Evolutionary conservation across 805 yeast genomes (phyloP).

Genomic region (Kuraishia piskuri): DNA sequence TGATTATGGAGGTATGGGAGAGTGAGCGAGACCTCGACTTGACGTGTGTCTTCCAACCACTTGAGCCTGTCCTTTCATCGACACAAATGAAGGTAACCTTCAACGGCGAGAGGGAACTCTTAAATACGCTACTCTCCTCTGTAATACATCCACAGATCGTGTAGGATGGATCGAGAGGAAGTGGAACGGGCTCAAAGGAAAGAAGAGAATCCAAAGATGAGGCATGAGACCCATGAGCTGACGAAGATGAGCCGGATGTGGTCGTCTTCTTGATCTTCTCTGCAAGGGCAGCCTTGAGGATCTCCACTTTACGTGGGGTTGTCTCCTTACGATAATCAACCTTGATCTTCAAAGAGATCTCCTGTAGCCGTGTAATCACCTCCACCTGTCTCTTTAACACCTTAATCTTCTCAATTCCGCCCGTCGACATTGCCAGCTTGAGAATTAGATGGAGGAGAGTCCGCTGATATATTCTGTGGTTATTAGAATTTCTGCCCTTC

Average conservation of each 20-base stretch:
- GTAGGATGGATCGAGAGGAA: conserved; percentile 81
- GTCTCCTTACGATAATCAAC: conserved; percentile 54
- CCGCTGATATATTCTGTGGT: conserved; percentile 12
- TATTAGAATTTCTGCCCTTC: background rate
- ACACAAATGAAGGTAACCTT: conserved; percentile 68
- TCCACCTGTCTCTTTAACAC: conserved; percentile 44
- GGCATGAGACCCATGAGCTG: background rate
- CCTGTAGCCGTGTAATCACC: conserved; percentile 57
- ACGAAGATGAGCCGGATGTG: background rate
- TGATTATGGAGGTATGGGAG: background rate
- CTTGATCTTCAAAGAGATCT: conserved; percentile 57
- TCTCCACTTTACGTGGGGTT: conserved; percentile 67
- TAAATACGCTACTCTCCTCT: conserved; percentile 78
- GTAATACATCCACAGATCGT: conserved; percentile 70
- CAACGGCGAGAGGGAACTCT: conserved; percentile 83
- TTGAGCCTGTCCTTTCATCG: conserved; percentile 6
- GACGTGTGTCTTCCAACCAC: conserved; percentile 23
- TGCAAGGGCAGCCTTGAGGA: conserved; percentile 46
- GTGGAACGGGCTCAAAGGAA: conserved; percentile 42
- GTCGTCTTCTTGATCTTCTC: conserved; percentile 36
- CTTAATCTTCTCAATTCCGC: conserved; percentile 20
- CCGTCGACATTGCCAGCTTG: conserved; percentile 12
- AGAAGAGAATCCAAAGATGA: conserved; percentile 19
- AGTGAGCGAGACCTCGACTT: background rate
- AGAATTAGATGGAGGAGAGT: conserved; percentile 22